Evolutionary conservation across 129 eudicot genomes (phyloP), one percentile per base, ranked within the genome.

Genomic region (Cynara cardunculus): DNA sequence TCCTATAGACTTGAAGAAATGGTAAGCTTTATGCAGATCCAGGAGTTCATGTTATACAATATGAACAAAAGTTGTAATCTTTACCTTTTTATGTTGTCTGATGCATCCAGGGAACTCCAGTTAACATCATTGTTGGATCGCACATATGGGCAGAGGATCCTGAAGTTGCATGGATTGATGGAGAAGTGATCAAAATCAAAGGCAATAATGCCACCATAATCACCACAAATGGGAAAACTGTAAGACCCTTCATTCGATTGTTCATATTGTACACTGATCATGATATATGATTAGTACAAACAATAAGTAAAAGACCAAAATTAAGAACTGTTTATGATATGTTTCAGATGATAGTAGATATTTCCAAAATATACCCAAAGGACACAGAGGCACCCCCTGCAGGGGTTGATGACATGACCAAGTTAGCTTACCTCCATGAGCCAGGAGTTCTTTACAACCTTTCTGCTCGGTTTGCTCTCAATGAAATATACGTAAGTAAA

Each of bases 71-170:
- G 1, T 21, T 25, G 39, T 25, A 74, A 73, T 37, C 69, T 21
- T 32, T 56, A 39, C 25, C 73, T 25, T 73, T 35, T 72, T 80
- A 44, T 49, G 80, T 75, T 69, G 37, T 74, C 75, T 75, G 81
- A 83, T 89, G 87, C 72, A 86, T 62, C 32, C 90, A 95, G 99
- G 97, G 96, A 80, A 90, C 99, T 69, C 91, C 97, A 2, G 97
- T 90, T 59, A 95, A 95, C 83, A 95, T 95, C 49, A 92, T 95
- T 5, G 93, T 95, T 62, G 99, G 99, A 88, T 95, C 99, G 30
- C 97, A 95, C 14, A 94, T 95, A 41, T 95, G 99, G 99, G 90
- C 73, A 25, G 99, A 95, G 80, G 99, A 95, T 85, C 90, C 94
- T 19, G 92, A 92, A 87, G 39, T 83, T 49, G 99, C 99, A 82